These are phyloP conservation scores for Ceratobasidium sp. DNA, from an alignment of 1,284 basidiomycete species.

Conservation along the genomic window DNA sequence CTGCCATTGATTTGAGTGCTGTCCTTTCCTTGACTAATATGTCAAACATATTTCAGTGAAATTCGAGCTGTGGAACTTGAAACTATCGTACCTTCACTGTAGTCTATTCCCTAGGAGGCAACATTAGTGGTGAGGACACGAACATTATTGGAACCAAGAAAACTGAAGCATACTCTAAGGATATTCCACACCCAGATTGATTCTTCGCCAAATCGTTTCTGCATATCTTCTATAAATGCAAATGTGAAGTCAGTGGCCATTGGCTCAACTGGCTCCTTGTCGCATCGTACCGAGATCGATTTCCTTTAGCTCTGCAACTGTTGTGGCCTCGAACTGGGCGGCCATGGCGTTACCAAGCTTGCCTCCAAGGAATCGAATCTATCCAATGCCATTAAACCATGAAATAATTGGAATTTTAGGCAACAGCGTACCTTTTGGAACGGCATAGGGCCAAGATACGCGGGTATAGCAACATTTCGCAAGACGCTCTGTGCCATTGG, in stretches of 20 bases:
- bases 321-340: constrained; percentile 85
- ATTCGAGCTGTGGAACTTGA: neutral
- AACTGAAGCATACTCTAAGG: constrained; percentile 54
- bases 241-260: neutral
- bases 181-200: constrained; percentile 92
- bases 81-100: constrained; percentile 73
- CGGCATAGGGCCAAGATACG: constrained; percentile 78
- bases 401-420: neutral
- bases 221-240: constrained; percentile 73
- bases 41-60: neutral
- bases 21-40: constrained; percentile 85
- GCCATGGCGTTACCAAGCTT: constrained; percentile 92
- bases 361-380: constrained; percentile 95
- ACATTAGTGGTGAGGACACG: neutral
- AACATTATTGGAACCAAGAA: neutral
- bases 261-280: no score
- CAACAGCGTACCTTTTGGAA: constrained; percentile 78
- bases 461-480: constrained; percentile 80
- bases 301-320: constrained; percentile 87
- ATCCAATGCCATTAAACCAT: neutral
- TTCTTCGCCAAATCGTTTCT: constrained; percentile 81
- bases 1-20: constrained; percentile 88
- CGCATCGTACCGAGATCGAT: constrained; percentile 46
- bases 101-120: constrained; percentile 79
- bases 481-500: constrained; percentile 71